Conservation (phyloP, 805 yeast species). For the Scheffersomyces coipomensis region DNA sequence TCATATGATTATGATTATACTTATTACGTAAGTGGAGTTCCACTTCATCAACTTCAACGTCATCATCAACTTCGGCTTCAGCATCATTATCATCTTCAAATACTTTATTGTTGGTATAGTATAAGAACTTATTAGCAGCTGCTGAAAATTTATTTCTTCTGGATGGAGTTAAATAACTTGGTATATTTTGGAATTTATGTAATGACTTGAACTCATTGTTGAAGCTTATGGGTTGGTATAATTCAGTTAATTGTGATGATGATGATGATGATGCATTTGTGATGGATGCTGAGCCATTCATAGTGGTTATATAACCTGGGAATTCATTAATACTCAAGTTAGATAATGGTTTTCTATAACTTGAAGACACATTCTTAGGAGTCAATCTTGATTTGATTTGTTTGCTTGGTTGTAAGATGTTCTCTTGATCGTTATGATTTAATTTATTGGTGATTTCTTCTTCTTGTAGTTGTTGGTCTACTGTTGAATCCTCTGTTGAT, state of each 20-base stretch:
- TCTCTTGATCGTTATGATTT: constrained; percentile 40
- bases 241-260: constrained; percentile 19
- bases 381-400: constrained; percentile 7
- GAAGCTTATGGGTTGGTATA: constrained; percentile 29
- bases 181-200: constrained; percentile 30
- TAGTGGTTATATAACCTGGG: constrained; percentile 24
- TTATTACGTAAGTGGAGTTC: constrained; percentile 1
- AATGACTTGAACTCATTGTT: constrained; percentile 25
- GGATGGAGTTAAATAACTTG: constrained; percentile 35
- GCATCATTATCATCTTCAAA: not conserved
- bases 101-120: not conserved
- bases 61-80: constrained; percentile 4
- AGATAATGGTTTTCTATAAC: constrained; percentile 23
- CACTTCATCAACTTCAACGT: constrained; percentile 12
- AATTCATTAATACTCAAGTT: constrained; percentile 26
- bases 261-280: not conserved
- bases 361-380: not conserved
- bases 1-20: not conserved
- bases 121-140: constrained; percentile 4
- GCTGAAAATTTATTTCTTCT: constrained; percentile 13
- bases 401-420: constrained; percentile 34
- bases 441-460: constrained; percentile 13
- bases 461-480: not conserved
- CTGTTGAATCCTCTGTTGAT: not conserved
- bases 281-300: no score